phyloP scores from a whole-genome alignment of 495 filamentous ascomycete species.

The Darksidea phi region DNA sequence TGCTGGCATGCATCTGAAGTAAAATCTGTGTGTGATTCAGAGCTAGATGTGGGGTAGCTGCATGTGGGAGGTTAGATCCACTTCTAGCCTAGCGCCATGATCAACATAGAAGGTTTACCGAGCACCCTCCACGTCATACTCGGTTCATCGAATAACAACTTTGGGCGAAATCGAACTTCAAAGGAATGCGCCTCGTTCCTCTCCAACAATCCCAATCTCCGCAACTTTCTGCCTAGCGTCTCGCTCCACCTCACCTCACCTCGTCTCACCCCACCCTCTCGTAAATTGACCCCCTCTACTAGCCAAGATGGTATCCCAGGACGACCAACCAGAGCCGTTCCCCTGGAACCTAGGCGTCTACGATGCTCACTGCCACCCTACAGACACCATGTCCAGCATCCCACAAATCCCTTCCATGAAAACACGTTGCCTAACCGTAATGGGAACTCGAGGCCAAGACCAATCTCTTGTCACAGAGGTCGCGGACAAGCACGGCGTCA shows the following conservation, averaged over 20 bases:
- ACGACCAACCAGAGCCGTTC: conserved; percentile 48
- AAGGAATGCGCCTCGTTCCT: too few relatives aligned
- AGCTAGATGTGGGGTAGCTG: background rate
- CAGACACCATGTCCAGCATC: conserved; percentile 81
- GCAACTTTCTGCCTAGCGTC: background rate
- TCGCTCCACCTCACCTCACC: background rate
- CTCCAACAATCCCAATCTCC: too few relatives aligned
- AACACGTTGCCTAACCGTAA: conserved; percentile 72
- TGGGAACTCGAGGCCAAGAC: conserved; percentile 85
- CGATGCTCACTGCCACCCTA: conserved; percentile 98
- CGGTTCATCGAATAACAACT: too few relatives aligned
- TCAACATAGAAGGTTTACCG: background rate
- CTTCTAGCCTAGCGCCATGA: background rate
- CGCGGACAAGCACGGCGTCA: conserved; percentile 52
- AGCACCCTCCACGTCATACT: conserved; percentile 4
- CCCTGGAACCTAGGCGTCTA: conserved; percentile 85
- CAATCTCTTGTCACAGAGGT: conserved; percentile 76
- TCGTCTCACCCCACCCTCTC: background rate
- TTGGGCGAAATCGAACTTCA: too few relatives aligned
- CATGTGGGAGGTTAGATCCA: too few relatives aligned
- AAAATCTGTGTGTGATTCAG: too few relatives aligned
- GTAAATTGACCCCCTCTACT: background rate
- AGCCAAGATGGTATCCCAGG: background rate
- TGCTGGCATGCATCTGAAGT: too few relatives aligned
- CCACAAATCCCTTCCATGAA: conserved; percentile 71